Base-by-base conservation (phyloP, 257 asterid genomes). In the Capsicum chinense region DNA sequence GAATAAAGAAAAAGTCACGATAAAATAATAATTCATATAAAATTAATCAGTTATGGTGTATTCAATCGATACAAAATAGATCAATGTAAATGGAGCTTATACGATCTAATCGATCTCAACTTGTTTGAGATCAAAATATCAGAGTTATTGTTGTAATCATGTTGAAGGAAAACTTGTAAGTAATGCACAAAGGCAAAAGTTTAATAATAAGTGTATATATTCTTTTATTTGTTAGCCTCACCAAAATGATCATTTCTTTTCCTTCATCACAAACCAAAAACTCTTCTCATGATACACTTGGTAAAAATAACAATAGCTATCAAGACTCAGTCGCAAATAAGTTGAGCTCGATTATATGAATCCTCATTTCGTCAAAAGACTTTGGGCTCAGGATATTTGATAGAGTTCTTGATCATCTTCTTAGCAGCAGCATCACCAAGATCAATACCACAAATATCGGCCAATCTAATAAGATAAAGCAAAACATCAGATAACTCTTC, bases 391-490 rank as follows among this genome's bases (percentile, higher is more conserved):
- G 94, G 94, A 83, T 91, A 91, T 59, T 91, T 91, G 66, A 87
- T 87, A 9, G 92, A 89, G 84, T 91, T 91, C 85, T 89, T 90
- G 79, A 85, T 12, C 35, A 91, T 88, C 79, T 91, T 91, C 44
- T 80, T 86, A 37, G 87, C 4, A 62, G 93, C 92, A 88, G 95
- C 93, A 83, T 87, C 84, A 50, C 83, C 85, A 42, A 92, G 88
- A 86, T 92, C 92, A 90, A 92, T 88, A 52, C 92, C 93, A 90
- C 95, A 92, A 66, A 89, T 88, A 81, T 92, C 93, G 78, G 95
- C 82, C 88, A 92, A 85, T 83, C 91, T 90, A 52, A 92, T 87
- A 21, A 92, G 91, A 74, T 92, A 92, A 7, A 92, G 90, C 16
- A 92, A 87, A 15, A 92, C 95, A 86, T 90, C 95, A 73, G 95